phyloP scores from a whole-genome alignment of 108 stramenopile genomes.

The Cyclotella choctawhatcheeana region DNA sequence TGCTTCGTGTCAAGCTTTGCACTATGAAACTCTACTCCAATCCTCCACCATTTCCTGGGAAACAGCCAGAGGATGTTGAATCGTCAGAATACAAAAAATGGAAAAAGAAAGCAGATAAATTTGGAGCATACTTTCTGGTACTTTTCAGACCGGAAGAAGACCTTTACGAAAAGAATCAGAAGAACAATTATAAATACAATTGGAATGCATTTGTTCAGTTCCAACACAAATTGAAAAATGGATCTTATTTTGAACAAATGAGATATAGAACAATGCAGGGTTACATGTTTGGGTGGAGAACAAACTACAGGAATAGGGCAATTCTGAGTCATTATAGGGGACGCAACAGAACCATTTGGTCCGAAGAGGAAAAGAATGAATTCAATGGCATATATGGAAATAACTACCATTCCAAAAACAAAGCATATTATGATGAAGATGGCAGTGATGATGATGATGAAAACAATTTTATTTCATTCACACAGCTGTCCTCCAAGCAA shows the following conservation, averaged over 20 bases:
- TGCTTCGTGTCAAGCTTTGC: neutral
- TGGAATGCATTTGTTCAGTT: too few relatives aligned
- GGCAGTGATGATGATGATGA: neutral
- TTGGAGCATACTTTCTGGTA: neutral
- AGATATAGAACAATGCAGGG: too few relatives aligned
- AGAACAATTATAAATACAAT: too few relatives aligned
- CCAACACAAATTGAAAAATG: too few relatives aligned
- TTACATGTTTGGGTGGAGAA: too few relatives aligned
- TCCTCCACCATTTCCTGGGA: neutral
- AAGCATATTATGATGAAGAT: neutral
- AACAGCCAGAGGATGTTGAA: neutral
- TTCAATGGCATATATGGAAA: neutral
- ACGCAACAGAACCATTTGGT: too few relatives aligned
- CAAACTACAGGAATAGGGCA: too few relatives aligned
- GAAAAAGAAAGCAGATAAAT: slow-evolving; percentile 8
- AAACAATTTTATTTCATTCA: neutral
- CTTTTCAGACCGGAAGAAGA: neutral
- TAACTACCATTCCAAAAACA: neutral
- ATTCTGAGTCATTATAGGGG: too few relatives aligned
- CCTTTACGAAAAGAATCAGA: neutral
- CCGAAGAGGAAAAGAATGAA: too few relatives aligned
- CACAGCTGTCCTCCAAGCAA: neutral
- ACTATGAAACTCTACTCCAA: neutral
- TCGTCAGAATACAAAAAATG: neutral
- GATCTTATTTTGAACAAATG: too few relatives aligned